Conservation (phyloP, 2,329 filamentous ascomycete genomes). For the Aspergillus sp. region DNA sequence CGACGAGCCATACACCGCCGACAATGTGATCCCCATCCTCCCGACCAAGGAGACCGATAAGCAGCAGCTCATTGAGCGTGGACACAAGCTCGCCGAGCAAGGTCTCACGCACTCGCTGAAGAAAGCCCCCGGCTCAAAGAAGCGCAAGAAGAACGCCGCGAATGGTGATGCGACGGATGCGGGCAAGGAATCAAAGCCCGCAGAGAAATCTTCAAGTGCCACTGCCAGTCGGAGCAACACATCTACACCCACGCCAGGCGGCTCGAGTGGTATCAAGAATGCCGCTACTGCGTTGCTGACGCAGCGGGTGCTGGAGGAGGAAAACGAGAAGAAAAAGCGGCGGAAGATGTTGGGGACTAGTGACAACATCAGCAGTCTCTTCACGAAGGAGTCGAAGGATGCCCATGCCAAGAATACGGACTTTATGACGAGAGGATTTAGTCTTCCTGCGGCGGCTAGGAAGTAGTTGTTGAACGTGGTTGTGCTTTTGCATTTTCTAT, state of each 20-base stretch:
- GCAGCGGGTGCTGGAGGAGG: conserved; percentile 81
- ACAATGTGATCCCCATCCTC: conserved; percentile 82
- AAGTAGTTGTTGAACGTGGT: conserved; percentile 27
- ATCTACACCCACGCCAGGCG: conserved; percentile 36
- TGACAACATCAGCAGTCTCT: conserved; percentile 59
- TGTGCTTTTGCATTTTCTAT: background rate
- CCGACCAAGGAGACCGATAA: conserved; percentile 72
- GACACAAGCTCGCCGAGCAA: conserved; percentile 67
- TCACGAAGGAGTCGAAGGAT: conserved; percentile 49
- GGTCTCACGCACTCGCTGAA: conserved; percentile 86
- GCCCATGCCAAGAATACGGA: conserved; percentile 49
- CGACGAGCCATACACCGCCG: conserved; percentile 68
- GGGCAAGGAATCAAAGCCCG: conserved; percentile 36
- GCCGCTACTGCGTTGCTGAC: conserved; percentile 81
- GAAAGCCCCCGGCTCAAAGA: conserved; percentile 67
- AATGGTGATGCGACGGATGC: conserved; percentile 39
- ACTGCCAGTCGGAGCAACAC: conserved; percentile 31
- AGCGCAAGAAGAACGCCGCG: conserved; percentile 70
- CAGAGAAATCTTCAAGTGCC: conserved; percentile 9
- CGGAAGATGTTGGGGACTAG: conserved; percentile 68
- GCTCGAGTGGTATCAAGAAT: conserved; percentile 75
- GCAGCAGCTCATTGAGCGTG: conserved; percentile 64
- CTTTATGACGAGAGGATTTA: conserved; percentile 62
- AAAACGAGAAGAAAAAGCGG: conserved; percentile 78
- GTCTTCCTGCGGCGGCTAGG: conserved; percentile 50